Base-by-base conservation (phyloP, 2,329 filamentous ascomycete species). In the Colletotrichum sp. region DNA sequence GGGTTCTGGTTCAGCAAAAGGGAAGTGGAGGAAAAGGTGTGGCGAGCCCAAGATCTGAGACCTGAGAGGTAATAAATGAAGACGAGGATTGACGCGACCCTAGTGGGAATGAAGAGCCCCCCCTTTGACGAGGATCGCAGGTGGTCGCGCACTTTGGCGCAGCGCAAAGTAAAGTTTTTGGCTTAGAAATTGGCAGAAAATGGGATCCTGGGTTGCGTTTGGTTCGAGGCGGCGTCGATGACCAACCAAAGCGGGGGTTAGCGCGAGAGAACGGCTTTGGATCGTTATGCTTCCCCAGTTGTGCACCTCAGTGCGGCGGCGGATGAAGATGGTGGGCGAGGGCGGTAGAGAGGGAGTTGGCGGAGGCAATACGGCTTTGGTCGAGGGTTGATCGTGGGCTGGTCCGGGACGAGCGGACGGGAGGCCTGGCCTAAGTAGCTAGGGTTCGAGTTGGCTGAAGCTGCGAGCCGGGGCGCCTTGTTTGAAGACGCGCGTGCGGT, bases 351-450 rank as follows among this genome's bases (percentile, higher is more conserved):
- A 24, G 66, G 24, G 60, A 28, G 71, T 30, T 73, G 57, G 55
- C 57, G 39, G 71, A 69, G 5, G 39, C 57, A 57, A 52, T 21
- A 21, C n/a, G 63, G 18, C 44, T 52, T 18, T 15, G 36, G 36
- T 39, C n/a, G 62, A 72, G 49, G 64, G 44, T 65, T 68, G 70
- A 73, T 73, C 64, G 70, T 68, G 59, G 70, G 32, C 21, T 69
- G 70, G 59, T 59, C 69, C 73, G 73, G 73, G 73, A 76, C 52
- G 73, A 15, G 73, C 73, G 73, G 73, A 68, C 73, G 73, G 70
- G 70, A 76, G 68, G 68, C 68, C 68, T 71, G 68, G 59, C 39
- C 49, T 52, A 36, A 59, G 49, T 57, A 32, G 30, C 49, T 30
- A 72, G 55, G 64, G 73, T 73, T 70, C 26, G 36, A 34, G 21